phyloP scores from a whole-genome alignment of 2,329 filamentous ascomycete species.

The Venturia aucupariae region DNA sequence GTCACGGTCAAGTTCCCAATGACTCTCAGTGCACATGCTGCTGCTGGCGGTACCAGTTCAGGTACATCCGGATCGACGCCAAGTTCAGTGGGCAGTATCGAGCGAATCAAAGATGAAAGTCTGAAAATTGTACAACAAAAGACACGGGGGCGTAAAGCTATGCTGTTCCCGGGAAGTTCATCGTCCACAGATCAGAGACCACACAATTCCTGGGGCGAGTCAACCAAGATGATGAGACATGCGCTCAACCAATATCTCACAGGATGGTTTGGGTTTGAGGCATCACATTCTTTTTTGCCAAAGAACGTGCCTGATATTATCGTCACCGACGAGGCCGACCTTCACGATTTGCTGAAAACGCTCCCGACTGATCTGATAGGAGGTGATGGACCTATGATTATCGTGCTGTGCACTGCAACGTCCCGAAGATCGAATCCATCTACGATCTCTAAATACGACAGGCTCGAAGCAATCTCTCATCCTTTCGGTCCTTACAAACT shows the following conservation, averaged over 20 bases:
- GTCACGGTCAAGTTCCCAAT: constrained; percentile 15
- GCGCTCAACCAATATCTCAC: constrained; percentile 17
- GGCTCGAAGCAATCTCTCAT: constrained; percentile 29
- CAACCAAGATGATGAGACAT: constrained; percentile 5
- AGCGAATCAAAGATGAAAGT: constrained; percentile 19
- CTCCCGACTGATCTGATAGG: not conserved
- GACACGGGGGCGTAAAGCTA: constrained; percentile 6
- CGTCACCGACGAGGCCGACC: constrained; percentile 18
- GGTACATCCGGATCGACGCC: constrained; percentile 14
- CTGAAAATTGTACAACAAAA: constrained; percentile 15
- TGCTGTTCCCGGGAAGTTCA: not conserved
- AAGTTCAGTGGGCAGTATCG: constrained; percentile 16
- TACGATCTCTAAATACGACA: constrained; percentile 16
- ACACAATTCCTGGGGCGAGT: not conserved
- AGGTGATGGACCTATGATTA: constrained; percentile 17
- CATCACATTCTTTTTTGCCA: not conserved
- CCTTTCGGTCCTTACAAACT: constrained; percentile 33
- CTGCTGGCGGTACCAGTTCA: not conserved
- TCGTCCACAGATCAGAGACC: not conserved
- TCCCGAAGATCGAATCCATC: constrained; percentile 19
- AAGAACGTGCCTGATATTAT: constrained; percentile 16
- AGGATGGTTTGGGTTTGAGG: constrained; percentile 19
- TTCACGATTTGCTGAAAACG: constrained; percentile 14
- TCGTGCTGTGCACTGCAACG: constrained; percentile 29
- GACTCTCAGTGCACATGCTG: not conserved